A percentile compares a stretch with the other conserved stretches of the same genome.
Evolutionary conservation across 208 protist genomes (phyloP).

Genomic region (Leptomonas seymouri): DNA sequence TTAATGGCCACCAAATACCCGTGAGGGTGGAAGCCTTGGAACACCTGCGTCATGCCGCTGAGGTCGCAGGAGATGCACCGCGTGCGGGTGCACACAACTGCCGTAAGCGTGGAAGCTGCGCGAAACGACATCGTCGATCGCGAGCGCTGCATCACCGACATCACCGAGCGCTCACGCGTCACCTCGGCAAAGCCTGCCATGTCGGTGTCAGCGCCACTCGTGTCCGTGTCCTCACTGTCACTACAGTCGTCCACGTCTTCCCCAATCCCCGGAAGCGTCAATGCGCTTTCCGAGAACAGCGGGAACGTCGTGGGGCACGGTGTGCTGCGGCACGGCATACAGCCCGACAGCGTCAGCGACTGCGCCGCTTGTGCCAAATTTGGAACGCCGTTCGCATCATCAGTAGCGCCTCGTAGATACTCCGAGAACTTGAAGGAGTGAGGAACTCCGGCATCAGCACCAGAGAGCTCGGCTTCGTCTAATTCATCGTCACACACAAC

Average conservation of each 20-base stretch:
- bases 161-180: constrained; percentile 21
- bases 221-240: background rate
- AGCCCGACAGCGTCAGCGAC: constrained; percentile 11
- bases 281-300: constrained; percentile 8
- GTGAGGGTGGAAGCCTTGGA: constrained; percentile 33
- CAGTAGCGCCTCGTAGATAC: background rate
- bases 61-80: constrained; percentile 13
- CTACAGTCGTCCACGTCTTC: background rate
- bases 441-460: background rate
- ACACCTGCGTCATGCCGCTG: constrained; percentile 8
- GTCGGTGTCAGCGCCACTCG: background rate
- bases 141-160: constrained; percentile 26
- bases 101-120: constrained; percentile 1
- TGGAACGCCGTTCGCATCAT: background rate
- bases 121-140: constrained; percentile 17
- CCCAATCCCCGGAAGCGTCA: background rate
- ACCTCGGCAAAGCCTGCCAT: constrained; percentile 6
- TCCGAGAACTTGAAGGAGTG: background rate
- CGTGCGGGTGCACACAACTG: constrained; percentile 25
- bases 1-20: constrained; percentile 70
- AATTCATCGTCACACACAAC: background rate
- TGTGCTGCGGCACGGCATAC: background rate
- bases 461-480: background rate
- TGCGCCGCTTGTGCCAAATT: constrained; percentile 1
- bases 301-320: constrained; percentile 2